A percentile compares a stretch with the other conserved stretches of the same genome.
Conservation (phyloP, 192 early-diverging fungal species). For the Chytriomyces sp. region DNA sequence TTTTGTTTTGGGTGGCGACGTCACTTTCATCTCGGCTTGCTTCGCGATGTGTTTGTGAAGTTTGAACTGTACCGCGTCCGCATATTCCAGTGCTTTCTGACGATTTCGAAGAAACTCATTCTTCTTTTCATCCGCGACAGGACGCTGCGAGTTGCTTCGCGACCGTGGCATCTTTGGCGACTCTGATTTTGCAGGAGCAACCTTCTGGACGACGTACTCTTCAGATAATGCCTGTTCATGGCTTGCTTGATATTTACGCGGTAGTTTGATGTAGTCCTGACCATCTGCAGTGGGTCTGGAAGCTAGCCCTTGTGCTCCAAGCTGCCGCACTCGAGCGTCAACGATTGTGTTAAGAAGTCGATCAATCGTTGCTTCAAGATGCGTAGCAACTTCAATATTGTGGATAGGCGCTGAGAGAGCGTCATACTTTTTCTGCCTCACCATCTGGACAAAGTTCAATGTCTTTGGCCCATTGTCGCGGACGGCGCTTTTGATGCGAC, state of each 20-base stretch:
- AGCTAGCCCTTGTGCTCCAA: constrained; percentile 4
- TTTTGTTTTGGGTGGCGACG: neutral
- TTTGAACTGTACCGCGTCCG: neutral
- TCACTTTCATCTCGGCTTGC: too few relatives aligned
- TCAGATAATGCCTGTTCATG: neutral
- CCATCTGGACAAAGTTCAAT: neutral
- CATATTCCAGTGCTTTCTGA: neutral
- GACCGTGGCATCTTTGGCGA: neutral
- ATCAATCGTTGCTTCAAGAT: constrained; percentile 25
- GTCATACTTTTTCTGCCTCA: constrained; percentile 18
- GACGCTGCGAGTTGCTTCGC: neutral
- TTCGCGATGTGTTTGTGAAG: too few relatives aligned
- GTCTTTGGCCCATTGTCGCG: neutral
- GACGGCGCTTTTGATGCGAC: neutral
- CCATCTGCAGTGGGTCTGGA: neutral
- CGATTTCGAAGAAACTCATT: neutral
- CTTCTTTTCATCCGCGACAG: neutral
- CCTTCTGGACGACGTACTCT: neutral
- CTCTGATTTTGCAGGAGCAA: neutral
- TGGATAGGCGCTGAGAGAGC: neutral
- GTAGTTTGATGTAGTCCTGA: constrained; percentile 13
- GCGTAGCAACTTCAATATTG: constrained; percentile 17
- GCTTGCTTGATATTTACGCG: neutral
- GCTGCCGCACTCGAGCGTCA: constrained; percentile 4
- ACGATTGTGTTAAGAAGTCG: constrained; percentile 22